These are phyloP conservation scores for Fusarium mundagurra DNA, from an alignment of 2,329 filamentous ascomycete species.

Conservation along the genomic window DNA sequence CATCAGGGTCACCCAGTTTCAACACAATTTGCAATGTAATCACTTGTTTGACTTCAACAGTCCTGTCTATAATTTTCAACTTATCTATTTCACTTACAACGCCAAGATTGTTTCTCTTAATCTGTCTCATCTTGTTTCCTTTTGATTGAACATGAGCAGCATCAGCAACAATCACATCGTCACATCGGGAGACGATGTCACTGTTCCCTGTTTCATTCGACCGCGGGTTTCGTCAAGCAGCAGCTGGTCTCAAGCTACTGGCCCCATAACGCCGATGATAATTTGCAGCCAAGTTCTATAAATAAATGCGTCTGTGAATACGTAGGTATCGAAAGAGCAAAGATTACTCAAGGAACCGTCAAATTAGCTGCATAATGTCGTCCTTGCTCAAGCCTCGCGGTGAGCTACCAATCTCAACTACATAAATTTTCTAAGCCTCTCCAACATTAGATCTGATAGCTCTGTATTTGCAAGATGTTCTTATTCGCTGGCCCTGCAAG, in stretches of 20 bases:
- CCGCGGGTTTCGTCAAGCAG: not conserved
- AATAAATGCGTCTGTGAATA: constrained; percentile 15
- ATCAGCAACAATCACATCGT: not conserved
- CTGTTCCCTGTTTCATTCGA: not conserved
- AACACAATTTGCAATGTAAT: not conserved
- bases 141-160: not conserved
- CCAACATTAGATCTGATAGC: not conserved
- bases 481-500: not conserved
- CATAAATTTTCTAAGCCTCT: not conserved
- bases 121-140: not conserved
- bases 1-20: not conserved
- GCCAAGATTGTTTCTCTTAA: not conserved
- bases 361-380: not conserved
- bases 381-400: not conserved
- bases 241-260: constrained; percentile 1
- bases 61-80: not conserved
- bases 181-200: not conserved
- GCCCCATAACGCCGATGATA: constrained; percentile 9
- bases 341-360: not conserved
- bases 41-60: not conserved
- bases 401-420: not conserved
- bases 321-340: not conserved
- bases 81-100: not conserved
- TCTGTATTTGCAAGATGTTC: not conserved
- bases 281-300: constrained; percentile 23